Evolutionary conservation across 345 rosid species (phyloP), one percentile per base, ranked within the genome.

Genomic region (Brassica rapa): DNA sequence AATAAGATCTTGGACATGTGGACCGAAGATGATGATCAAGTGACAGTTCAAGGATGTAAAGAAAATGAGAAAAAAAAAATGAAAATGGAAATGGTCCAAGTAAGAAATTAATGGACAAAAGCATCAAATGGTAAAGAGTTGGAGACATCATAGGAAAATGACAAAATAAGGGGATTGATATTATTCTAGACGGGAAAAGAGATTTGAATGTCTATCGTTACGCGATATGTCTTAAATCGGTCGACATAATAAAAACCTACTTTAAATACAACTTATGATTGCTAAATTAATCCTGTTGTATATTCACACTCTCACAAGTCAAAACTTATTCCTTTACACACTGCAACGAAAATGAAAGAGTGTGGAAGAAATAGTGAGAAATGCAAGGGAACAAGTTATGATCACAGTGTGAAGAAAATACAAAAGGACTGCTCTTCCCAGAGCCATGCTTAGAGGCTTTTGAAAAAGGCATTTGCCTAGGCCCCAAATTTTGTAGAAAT

Each of bases 101-200:
- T 59, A 46, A 39, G 62, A 24, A 24, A 43, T 5, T 53, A 64
- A 14, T 55, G 30, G 71, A 74, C 12, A 23, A 39, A 57, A 66
- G 25, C 51, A 62, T 49, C 80, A 77, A 69, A 62, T 70, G 69
- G 75, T 62, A 49, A 32, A 77, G 41, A 69, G 70, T 49, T 33
- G 57, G 75, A 49, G 75, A 62, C 55, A 77, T 69, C 75, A 33
- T 41, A 61, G n/a, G 64, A 62, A 69, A 62, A 30, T 32, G 74
- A 76, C 70, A 30, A 68, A 61, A 68, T 27, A 12, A 62, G 24
- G 19, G 56, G 63, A 49, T n/a, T 21, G 51, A 41, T 67, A 60
- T 29, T 35, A 68, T 24, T 24, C n/a, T 60, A n/a, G 24, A 64
- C 15, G 35, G 51, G 4, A 25, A 29, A 63, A 73, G 80, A 43